These are phyloP conservation scores for Bryoerythrophyllum caledonicum DNA, from an alignment of 225 moss, liverwort and hornwort species.

Conservation along the genomic window DNA sequence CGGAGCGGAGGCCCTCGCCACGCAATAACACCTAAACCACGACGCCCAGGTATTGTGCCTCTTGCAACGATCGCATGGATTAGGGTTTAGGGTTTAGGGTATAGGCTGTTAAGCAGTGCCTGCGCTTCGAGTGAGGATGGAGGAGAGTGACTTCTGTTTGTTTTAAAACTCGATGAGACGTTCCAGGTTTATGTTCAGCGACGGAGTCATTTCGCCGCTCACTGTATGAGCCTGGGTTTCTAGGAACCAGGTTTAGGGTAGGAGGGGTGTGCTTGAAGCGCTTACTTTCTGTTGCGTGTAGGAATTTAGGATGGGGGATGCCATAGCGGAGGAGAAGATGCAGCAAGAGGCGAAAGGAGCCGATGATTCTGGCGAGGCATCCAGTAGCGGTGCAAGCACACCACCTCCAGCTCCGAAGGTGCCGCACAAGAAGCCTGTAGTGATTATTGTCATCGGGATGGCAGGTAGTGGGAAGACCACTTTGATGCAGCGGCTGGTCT, in stretches of 20 bases:
- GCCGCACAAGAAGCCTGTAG: conserved; percentile 43
- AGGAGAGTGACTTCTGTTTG: not conserved
- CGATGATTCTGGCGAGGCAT: conserved; percentile 41
- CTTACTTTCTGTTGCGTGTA: not conserved
- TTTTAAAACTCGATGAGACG: too few species aligned
- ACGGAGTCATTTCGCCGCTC: too few species aligned
- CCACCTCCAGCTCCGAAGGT: not conserved
- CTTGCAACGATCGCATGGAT: not conserved
- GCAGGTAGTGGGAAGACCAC: conserved; percentile 98
- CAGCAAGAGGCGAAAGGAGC: conserved; percentile 12
- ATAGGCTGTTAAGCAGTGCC: not conserved
- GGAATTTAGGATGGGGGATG: conserved; percentile 28
- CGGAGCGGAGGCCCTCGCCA: too few species aligned
- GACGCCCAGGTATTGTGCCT: not conserved
- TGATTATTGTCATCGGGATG: conserved; percentile 93
- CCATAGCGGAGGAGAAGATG: conserved; percentile 19
- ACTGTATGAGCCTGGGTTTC: too few species aligned
- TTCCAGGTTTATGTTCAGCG: too few species aligned
- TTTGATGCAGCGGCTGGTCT: conserved; percentile 82
- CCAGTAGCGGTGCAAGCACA: conserved; percentile 35
- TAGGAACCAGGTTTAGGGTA: too few species aligned
- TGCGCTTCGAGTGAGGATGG: not conserved
- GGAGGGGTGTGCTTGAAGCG: too few species aligned
- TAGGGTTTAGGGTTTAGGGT: conserved; percentile 9
- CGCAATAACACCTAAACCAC: too few species aligned